These are phyloP conservation scores for Trichosporon ovoides DNA, from an alignment of 1,284 basidiomycete species.

Conservation along the genomic window DNA sequence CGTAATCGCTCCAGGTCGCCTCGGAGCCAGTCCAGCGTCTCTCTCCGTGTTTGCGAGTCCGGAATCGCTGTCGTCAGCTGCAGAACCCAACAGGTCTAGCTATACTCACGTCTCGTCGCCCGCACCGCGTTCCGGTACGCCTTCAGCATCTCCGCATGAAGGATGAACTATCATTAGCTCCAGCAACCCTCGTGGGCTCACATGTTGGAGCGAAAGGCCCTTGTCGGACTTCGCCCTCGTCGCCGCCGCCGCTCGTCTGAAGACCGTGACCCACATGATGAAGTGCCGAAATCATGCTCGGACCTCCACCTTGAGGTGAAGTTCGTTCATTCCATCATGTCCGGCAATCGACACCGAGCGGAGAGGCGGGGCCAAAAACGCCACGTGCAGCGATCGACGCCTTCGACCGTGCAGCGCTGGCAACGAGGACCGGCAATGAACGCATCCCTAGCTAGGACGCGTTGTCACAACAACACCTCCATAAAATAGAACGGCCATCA, in stretches of 20 bases:
- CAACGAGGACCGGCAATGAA: no score
- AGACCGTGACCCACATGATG: neutral
- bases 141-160: conserved; percentile 40
- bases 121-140: conserved; percentile 45
- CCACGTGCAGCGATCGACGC: neutral
- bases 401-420: neutral
- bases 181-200: conserved; percentile 13
- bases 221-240: neutral
- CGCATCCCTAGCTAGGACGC: neutral
- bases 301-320: no score
- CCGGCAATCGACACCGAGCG: neutral
- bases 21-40: conserved; percentile 47
- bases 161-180: conserved; percentile 35
- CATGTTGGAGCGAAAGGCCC: conserved; percentile 36
- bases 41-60: conserved; percentile 38
- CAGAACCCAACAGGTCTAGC: neutral
- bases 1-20: conserved; percentile 40
- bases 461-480: neutral
- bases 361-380: neutral
- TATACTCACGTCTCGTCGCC: conserved; percentile 43
- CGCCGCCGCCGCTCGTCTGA: neutral
- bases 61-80: conserved; percentile 38
- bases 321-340: conserved; percentile 7
- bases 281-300: neutral
- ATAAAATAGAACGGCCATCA: neutral